phyloP scores from a whole-genome alignment of 352 stramenopile genomes.

The Phytophthora cactorum region DNA sequence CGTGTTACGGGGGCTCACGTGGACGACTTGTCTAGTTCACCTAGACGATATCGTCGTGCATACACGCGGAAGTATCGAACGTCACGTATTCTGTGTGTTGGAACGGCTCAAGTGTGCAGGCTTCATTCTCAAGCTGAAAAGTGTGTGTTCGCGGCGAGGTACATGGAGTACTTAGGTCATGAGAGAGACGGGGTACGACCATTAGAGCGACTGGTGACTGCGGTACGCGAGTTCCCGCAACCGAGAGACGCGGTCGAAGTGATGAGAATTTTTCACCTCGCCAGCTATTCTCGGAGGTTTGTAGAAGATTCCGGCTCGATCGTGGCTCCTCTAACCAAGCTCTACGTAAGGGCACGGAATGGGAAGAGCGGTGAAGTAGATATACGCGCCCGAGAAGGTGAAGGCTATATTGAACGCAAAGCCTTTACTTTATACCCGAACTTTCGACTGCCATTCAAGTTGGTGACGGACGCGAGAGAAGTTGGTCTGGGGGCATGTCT shows the following conservation, averaged over 20 bases:
- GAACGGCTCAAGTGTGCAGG: neutral
- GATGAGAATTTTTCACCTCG: neutral
- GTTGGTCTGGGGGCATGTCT: too few relatives aligned
- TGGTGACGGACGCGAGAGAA: too few relatives aligned
- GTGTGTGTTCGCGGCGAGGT: neutral
- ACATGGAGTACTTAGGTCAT: neutral
- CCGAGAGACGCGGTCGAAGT: neutral
- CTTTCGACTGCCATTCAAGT: too few relatives aligned
- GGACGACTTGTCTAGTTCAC: neutral
- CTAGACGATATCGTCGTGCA: neutral
- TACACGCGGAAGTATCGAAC: neutral
- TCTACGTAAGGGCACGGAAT: neutral
- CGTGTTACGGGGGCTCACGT: neutral
- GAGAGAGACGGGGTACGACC: neutral
- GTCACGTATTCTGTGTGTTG: neutral
- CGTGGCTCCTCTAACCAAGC: neutral
- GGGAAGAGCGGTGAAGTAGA: neutral
- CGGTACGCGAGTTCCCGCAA: neutral
- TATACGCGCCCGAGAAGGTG: too few relatives aligned
- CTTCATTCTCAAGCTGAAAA: neutral
- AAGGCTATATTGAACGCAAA: too few relatives aligned
- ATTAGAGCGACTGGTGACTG: neutral
- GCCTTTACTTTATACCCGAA: too few relatives aligned
- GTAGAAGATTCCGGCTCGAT: neutral
- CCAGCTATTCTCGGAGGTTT: neutral